These are phyloP conservation scores for Stenogyne calaminthoides DNA, from an alignment of 305 asterid genomes.

Conservation along the genomic window DNA sequence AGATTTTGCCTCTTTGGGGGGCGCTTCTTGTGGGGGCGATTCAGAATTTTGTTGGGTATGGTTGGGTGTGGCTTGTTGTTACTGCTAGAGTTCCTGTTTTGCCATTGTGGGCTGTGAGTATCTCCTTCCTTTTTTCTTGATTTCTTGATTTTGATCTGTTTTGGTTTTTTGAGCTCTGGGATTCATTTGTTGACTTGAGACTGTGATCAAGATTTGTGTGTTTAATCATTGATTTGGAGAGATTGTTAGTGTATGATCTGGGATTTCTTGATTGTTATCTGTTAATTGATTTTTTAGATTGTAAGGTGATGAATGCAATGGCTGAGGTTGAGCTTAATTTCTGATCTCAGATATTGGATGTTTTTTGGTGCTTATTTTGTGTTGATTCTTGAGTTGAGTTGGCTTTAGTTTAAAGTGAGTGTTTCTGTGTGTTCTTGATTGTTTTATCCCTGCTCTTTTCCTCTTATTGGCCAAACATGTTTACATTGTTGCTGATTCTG, in stretches of 20 bases:
- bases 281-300: background rate
- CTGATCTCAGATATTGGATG: background rate
- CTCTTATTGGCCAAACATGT: background rate
- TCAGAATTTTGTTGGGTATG: conserved; percentile 65
- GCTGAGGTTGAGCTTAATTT: conserved; percentile 16
- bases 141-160: conserved; percentile 5
- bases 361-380: no score
- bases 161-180: conserved; percentile 8
- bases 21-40: conserved; percentile 54
- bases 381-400: conserved; percentile 20
- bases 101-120: conserved; percentile 72
- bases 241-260: conserved; percentile 5
- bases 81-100: conserved; percentile 48
- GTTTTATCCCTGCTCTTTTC: conserved; percentile 1
- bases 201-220: conserved; percentile 3
- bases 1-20: conserved; percentile 60
- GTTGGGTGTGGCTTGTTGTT: conserved; percentile 68
- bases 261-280: conserved; percentile 1
- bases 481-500: background rate
- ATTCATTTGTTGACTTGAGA: conserved; percentile 8
- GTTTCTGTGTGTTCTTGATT: background rate
- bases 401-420: conserved; percentile 8
- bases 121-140: background rate
- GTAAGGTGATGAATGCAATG: conserved; percentile 3
- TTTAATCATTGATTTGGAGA: conserved; percentile 9